phyloP scores from a whole-genome alignment of 352 stramenopile species.

The Globisporangium orthogonon region DNA sequence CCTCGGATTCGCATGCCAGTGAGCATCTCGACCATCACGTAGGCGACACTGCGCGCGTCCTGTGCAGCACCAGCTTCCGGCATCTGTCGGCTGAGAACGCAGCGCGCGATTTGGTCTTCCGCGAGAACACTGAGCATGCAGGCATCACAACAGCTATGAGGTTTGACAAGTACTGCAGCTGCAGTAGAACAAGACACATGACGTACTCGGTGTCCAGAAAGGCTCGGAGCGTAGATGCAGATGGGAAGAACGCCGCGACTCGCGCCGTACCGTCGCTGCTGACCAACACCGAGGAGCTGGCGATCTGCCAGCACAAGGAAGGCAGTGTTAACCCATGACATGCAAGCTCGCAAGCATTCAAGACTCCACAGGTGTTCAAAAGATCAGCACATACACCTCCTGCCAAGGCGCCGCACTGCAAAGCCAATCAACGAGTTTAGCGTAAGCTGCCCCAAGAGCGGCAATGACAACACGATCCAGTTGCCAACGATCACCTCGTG shows the following conservation, averaged over 20 bases:
- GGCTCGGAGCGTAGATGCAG: neutral
- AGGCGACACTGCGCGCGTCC: conserved; percentile 48
- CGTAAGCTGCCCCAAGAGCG: neutral
- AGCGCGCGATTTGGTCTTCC: conserved; percentile 22
- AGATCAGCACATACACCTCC: too few relatives aligned
- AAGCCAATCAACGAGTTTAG: neutral
- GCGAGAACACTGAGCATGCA: conserved; percentile 19
- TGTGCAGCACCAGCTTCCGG: conserved; percentile 13
- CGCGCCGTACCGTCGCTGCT: conserved; percentile 4
- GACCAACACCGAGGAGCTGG: conserved; percentile 10
- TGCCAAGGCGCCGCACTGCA: too few relatives aligned
- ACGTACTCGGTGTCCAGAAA: conserved; percentile 6
- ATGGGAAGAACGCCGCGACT: conserved; percentile 1
- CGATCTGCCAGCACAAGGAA: conserved; percentile 1
- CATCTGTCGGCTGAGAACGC: conserved; percentile 17
- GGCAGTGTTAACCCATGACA: too few relatives aligned
- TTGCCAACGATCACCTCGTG: conserved; percentile 20
- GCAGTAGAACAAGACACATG: too few relatives aligned
- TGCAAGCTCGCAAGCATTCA: too few relatives aligned
- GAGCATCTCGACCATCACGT: conserved; percentile 56
- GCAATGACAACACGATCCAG: neutral
- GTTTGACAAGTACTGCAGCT: too few relatives aligned
- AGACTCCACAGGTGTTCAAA: too few relatives aligned
- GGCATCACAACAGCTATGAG: too few relatives aligned
- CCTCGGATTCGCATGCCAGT: conserved; percentile 35